A percentile compares a stretch with the other conserved stretches of the same genome.
Conservation (phyloP, 139 green algal species). For the Coelastrella sp. region DNA sequence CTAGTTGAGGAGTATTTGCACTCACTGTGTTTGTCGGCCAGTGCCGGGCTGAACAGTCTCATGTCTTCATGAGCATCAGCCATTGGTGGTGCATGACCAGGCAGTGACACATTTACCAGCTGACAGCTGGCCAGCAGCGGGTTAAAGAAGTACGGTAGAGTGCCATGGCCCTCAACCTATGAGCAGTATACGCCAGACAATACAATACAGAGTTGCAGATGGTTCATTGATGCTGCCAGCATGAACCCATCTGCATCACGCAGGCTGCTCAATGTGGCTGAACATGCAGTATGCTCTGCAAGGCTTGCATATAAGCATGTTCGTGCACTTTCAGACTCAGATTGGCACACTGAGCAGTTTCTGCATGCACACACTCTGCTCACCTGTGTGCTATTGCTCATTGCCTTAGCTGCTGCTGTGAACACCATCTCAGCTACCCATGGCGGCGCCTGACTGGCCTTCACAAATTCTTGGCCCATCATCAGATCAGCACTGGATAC, state of each 20-base stretch:
- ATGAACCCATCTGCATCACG: neutral
- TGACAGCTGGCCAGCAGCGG: conserved; percentile 45
- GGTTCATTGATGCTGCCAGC: neutral
- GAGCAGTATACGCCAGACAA: neutral
- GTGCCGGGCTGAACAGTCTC: conserved; percentile 12
- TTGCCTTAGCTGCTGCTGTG: conserved; percentile 27
- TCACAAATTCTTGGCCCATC: conserved; percentile 25
- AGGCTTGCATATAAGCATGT: too few species aligned
- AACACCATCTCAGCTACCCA: conserved; percentile 42
- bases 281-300: neutral
- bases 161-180: neutral
- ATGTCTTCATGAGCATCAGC: conserved; percentile 39
- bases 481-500: neutral
- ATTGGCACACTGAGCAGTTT: too few species aligned
- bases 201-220: neutral
- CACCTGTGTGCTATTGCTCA: conserved; percentile 39
- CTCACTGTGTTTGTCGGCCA: neutral
- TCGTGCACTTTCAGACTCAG: too few species aligned
- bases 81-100: neutral
- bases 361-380: neutral
- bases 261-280: neutral
- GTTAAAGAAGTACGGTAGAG: conserved; percentile 48
- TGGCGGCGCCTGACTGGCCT: conserved; percentile 16
- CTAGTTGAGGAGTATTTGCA: neutral
- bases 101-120: too few species aligned